Base-by-base conservation (phyloP, 1,284 basidiomycete genomes). In the Cerioporus squamosus region DNA sequence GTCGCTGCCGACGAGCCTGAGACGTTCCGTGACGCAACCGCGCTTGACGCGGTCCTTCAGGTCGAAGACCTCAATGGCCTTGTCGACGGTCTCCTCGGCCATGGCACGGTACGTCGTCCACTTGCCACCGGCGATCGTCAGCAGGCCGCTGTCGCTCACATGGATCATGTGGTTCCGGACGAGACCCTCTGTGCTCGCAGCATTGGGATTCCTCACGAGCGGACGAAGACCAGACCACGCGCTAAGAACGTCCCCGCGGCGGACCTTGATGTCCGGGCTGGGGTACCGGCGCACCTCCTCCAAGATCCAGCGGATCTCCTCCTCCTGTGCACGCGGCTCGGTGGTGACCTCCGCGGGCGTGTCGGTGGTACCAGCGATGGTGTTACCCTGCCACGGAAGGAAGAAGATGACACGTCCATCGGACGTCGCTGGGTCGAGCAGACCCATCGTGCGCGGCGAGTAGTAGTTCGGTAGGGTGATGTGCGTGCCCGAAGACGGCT, bases 341-440 rank as follows among this genome's bases (percentile, higher is more conserved):
- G 87, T 82, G 53, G 86, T 83, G 56, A 98, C 92, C 3, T 77
- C 75, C 0, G 91, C 87, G 1, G 94, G 91, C 0, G 92, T 85
- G 74, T 99, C 97, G 20, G 97, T 99, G 6, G 97, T 98, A 24
- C 96, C 97, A 3, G 97, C 97, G 63, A 99, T 97, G 48, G 95
- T 96, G 77, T 93, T 94, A 22, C 97, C 97, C 77, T 98, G 92
- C 97, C 97, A 99, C 0, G 97, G 97, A 20, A 99, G 84, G 86
- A 98, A 98, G 84, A 98, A 99, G 72, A 98, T 97, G 60, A 99
- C 96, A 45, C 97, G 90, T 1, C 97, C 97, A 68, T 99, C 97
- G 0, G 93, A 95, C 8, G 97, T 98, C 10, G 93, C 83, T 0
- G 97, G 97, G 76, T 99, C 97, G 53, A 99, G 86, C 7, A 99